Conservation (phyloP, 1,139 yeast genomes). For the Hemisphaericaspora lyxosophila region DNA sequence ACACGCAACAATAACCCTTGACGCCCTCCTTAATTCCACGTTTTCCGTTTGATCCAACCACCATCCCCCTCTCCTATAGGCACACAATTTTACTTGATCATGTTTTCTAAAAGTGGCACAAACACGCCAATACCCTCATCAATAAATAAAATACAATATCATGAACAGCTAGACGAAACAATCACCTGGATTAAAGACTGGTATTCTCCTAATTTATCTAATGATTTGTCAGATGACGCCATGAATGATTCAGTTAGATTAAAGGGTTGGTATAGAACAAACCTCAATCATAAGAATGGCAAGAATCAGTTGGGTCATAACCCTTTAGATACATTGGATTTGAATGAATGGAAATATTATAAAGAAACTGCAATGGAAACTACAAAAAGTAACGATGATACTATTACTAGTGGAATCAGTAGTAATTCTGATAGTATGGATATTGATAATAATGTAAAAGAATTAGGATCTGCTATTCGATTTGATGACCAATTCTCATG, state of each 20-base stretch:
- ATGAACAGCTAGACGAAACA: conserved; percentile 27
- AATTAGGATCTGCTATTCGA: conserved; percentile 9
- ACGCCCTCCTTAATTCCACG: too few relatives aligned
- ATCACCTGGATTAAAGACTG: conserved; percentile 46
- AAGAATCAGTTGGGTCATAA: conserved; percentile 16
- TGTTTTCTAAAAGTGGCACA: conserved; percentile 23
- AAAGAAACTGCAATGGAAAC: not conserved
- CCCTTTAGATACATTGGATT: conserved; percentile 30
- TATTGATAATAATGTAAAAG: conserved; percentile 6
- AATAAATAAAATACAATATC: conserved; percentile 13
- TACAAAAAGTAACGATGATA: not conserved
- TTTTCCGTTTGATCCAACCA: too few relatives aligned
- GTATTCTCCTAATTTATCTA: conserved; percentile 38
- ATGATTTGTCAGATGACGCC: conserved; percentile 21
- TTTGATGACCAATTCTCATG: conserved; percentile 6
- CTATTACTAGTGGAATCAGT: conserved; percentile 1
- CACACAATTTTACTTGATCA: conserved; percentile 1
- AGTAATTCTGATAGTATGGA: conserved; percentile 3
- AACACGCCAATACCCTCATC: conserved; percentile 15
- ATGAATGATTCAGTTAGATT: conserved; percentile 21
- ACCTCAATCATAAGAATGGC: conserved; percentile 17
- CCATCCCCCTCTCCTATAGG: not conserved
- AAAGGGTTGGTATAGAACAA: conserved; percentile 44
- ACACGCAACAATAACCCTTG: too few relatives aligned
- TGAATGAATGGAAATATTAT: conserved; percentile 29